A percentile compares a stretch with the other conserved stretches of the same genome.
phyloP scores from a whole-genome alignment of 106 monocot genomes.

The Dendrobium nobile region DNA sequence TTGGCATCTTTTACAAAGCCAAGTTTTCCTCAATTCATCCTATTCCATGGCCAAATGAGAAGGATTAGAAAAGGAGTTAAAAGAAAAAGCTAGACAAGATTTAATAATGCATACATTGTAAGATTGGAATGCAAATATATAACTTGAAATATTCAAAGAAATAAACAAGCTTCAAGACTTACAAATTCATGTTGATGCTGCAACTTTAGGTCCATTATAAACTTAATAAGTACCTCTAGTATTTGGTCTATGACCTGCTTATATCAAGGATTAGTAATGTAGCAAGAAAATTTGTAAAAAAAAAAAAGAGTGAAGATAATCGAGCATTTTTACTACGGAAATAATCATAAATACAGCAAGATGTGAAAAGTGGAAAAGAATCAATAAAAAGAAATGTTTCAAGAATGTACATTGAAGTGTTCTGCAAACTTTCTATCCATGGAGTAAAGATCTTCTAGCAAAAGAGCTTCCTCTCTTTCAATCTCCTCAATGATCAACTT shows the following conservation, averaged over 20 bases:
- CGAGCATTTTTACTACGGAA: not conserved
- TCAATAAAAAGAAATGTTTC: conserved; percentile 4
- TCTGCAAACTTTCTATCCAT: conserved; percentile 98
- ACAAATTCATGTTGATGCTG: conserved; percentile 94
- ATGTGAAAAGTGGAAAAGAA: not conserved
- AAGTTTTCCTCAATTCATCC: conserved; percentile 89
- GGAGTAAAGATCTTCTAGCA: conserved; percentile 86
- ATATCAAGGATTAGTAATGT: conserved; percentile 6
- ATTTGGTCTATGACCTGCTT: conserved; percentile 91
- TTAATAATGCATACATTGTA: not conserved
- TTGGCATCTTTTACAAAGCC: conserved; percentile 96
- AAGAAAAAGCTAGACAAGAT: not conserved
- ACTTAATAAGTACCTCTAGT: conserved; percentile 74
- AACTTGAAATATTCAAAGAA: conserved; percentile 7
- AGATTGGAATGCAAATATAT: not conserved
- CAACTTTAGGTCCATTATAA: conserved; percentile 93
- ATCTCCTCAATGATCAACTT: conserved; percentile 93
- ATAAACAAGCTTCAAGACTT: conserved; percentile 22
- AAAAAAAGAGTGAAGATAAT: not conserved
- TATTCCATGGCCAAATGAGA: conserved; percentile 25
- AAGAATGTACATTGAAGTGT: conserved; percentile 71
- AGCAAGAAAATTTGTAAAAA: not conserved
- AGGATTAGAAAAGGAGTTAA: not conserved
- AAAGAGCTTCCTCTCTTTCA: conserved; percentile 77
- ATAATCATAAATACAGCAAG: not conserved